Evolutionary conservation across 805 yeast genomes (phyloP).

Genomic region (Ogataea nakhonphanomensis): DNA sequence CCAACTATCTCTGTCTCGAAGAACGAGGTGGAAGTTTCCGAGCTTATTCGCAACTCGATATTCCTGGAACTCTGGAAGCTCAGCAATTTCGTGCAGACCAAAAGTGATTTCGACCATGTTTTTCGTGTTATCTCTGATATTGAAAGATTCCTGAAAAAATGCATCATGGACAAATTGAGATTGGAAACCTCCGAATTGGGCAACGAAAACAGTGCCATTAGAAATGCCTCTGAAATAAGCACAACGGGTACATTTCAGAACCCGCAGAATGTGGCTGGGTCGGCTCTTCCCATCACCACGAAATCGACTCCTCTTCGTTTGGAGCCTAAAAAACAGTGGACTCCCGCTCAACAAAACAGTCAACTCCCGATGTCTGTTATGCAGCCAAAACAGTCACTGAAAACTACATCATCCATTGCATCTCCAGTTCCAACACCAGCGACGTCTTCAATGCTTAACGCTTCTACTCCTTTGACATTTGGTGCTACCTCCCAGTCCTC

Average conservation of each 20-base stretch:
- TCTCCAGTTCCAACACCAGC: not conserved
- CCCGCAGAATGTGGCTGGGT: too few species aligned
- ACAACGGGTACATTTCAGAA: too few species aligned
- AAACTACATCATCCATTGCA: not conserved
- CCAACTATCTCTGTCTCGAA: constrained; percentile 24
- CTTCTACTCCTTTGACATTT: not conserved
- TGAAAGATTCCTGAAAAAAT: constrained; percentile 19
- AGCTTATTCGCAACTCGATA: constrained; percentile 29
- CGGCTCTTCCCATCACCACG: not conserved
- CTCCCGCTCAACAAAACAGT: not conserved
- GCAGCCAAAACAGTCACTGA: too few species aligned
- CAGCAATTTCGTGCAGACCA: constrained; percentile 21
- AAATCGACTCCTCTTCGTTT: constrained; percentile 3
- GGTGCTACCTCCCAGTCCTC: not conserved
- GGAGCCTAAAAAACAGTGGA: constrained; percentile 2
- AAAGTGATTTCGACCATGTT: constrained; percentile 21
- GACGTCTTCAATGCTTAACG: not conserved
- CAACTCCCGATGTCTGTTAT: too few species aligned
- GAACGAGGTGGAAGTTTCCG: constrained; percentile 25
- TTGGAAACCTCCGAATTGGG: constrained; percentile 1
- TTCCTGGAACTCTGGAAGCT: constrained; percentile 37
- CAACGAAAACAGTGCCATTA: not conserved
- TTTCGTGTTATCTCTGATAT: constrained; percentile 18
- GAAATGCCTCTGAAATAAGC: not conserved
- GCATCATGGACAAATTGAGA: constrained; percentile 16